phyloP scores from a whole-genome alignment of 2,329 filamentous ascomycete species.

The Claviceps sp. region DNA sequence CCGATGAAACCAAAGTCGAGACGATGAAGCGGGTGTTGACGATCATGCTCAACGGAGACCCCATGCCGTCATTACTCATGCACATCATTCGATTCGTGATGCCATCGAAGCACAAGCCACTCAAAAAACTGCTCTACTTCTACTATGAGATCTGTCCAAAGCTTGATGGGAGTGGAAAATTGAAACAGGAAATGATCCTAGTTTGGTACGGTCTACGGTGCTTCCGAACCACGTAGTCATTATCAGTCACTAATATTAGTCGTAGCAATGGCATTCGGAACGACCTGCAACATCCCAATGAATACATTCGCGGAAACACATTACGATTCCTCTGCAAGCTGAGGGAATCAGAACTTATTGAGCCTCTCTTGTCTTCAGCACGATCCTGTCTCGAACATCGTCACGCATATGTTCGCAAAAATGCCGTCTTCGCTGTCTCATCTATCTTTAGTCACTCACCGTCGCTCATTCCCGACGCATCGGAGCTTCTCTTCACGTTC shows the following conservation, averaged over 20 bases:
- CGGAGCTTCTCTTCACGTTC: constrained; percentile 82
- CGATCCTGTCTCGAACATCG: constrained; percentile 88
- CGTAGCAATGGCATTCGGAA: constrained; percentile 91
- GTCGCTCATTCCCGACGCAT: constrained; percentile 83
- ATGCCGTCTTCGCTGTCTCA: constrained; percentile 86
- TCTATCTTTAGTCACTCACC: constrained; percentile 88
- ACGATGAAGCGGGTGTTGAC: constrained; percentile 95
- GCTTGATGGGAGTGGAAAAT: constrained; percentile 77
- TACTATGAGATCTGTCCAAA: constrained; percentile 99
- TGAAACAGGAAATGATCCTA: constrained; percentile 99
- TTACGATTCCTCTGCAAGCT: constrained; percentile 94
- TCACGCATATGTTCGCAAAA: constrained; percentile 96
- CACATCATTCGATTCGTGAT: constrained; percentile 99
- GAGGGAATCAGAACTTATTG: constrained; percentile 87
- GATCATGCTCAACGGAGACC: constrained; percentile 95
- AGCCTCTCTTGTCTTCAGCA: constrained; percentile 85
- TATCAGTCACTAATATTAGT: background rate
- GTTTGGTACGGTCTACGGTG: constrained; percentile 54
- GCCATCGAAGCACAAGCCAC: constrained; percentile 89
- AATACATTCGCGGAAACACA: constrained; percentile 97
- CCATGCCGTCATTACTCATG: constrained; percentile 92
- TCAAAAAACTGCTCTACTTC: constrained; percentile 98
- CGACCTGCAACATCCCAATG: constrained; percentile 92
- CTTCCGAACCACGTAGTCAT: background rate
- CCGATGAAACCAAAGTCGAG: constrained; percentile 82